Evolutionary conservation across 108 stramenopile species (phyloP), one percentile per base, ranked within the genome.

Genomic region (Nitzschia putrida): DNA sequence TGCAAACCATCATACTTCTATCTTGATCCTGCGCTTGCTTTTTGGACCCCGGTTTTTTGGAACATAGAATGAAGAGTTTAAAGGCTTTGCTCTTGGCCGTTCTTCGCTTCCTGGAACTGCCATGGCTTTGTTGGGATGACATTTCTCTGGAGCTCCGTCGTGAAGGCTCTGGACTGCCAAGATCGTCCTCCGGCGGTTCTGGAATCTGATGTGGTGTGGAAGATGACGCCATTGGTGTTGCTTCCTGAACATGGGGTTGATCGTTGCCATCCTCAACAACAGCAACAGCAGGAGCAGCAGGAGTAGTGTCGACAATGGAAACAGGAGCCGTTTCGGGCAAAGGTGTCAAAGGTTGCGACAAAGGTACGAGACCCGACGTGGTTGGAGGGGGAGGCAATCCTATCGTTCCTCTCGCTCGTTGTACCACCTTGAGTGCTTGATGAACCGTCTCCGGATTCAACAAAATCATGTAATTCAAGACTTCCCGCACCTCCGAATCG

Each of bases 21-120:
- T 77, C 76, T 70, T 77, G 76, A 58, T 77, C 64, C 29, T 55
- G 34, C 9, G 58, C 61, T 53, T 77, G 61, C 54, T 70, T 61
- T 23, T 34, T 49, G 16, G 76, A 70, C 13, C 69, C 18, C 8
- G 76, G 68, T 49, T 65, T 77, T 8, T 25, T 63, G 24, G 61
- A 57, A 64, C 76, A 77, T 7, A 77, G 60, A 5, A 77, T 57
- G 3, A 69, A 13, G 3, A 77, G 53, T 67, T 50, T 34, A 40
- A 18, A 10, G 26, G 29, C 25, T n/a, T 10, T 53, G 7, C 22
- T 57, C 2, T 8, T 37, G 13, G 51, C 0, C 3, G n/a, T 49
- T 49, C 47, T 49, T 16, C 47, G 14, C n/a, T 6, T 16, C 14
- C 18, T 49, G 2, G 47, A 49, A 16, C 18, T 18, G 14, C 47